These are phyloP conservation scores for Avena insularis DNA, from an alignment of 176 grass and related monocot species.

Conservation along the genomic window DNA sequence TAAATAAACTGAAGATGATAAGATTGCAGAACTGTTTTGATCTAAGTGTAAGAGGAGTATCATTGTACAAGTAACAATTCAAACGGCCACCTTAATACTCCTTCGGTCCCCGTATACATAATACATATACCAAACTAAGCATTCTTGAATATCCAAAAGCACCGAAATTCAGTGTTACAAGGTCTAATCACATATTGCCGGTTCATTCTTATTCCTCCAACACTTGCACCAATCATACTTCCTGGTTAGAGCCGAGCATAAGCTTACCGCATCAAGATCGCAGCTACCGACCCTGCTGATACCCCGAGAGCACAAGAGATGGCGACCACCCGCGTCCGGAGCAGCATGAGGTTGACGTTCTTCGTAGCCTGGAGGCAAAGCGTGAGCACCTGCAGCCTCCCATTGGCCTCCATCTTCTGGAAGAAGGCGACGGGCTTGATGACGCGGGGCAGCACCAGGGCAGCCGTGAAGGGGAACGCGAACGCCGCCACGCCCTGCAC, in stretches of 20 bases:
- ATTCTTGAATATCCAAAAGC: background rate
- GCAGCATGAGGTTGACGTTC: constrained; percentile 69
- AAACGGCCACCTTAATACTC: background rate
- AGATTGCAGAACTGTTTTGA: background rate
- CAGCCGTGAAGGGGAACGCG: constrained; percentile 79
- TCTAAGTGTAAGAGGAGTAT: background rate
- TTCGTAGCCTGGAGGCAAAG: constrained; percentile 80
- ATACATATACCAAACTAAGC: constrained; percentile 22
- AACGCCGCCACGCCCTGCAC: constrained; percentile 76
- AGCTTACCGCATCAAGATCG: constrained; percentile 55
- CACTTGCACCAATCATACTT: background rate
- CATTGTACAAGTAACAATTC: background rate
- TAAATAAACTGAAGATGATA: constrained; percentile 12
- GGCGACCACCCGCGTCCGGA: constrained; percentile 70
- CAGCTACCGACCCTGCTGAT: constrained; percentile 62
- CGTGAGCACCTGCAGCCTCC: constrained; percentile 85
- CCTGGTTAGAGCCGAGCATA: constrained; percentile 20
- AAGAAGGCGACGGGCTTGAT: constrained; percentile 94
- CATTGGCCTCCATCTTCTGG: constrained; percentile 91
- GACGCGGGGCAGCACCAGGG: constrained; percentile 75
- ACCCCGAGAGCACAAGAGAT: constrained; percentile 74
- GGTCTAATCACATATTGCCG: background rate
- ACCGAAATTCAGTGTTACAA: background rate
- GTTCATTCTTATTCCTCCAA: constrained; percentile 32
- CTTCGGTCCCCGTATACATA: background rate